Evolutionary conservation across 1,284 basidiomycete species (phyloP).

Genomic region (Trichosporon faecale): DNA sequence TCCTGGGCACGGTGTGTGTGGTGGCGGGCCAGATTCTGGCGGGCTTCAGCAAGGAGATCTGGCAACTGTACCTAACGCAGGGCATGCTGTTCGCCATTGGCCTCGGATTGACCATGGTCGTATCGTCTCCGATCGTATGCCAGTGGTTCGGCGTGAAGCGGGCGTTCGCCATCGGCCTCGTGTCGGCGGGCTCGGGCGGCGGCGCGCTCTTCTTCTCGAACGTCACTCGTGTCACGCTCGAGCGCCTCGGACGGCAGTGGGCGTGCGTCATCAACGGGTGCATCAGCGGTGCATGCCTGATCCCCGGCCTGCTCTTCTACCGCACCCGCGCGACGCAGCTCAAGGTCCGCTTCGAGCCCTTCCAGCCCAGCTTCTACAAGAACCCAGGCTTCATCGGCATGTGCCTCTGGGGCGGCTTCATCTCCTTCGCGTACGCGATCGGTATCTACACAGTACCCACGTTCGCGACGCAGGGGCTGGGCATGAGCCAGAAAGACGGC

Average conservation of each 20-base stretch:
- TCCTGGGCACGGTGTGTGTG: conserved; percentile 28
- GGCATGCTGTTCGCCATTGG: conserved; percentile 44
- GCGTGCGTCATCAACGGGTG: conserved; percentile 40
- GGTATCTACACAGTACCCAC: conserved; percentile 53
- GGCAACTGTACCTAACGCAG: conserved; percentile 39
- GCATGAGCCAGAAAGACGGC: conserved; percentile 52
- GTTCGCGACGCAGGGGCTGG: conserved; percentile 49
- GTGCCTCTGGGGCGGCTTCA: conserved; percentile 32
- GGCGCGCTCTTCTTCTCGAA: conserved; percentile 48
- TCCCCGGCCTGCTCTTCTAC: conserved; percentile 42
- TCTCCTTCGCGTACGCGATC: conserved; percentile 52
- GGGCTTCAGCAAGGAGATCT: conserved; percentile 31
- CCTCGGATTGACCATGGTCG: conserved; percentile 28
- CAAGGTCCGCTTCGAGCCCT: conserved; percentile 31
- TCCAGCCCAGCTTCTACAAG: conserved; percentile 35
- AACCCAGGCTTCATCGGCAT: conserved; percentile 44
- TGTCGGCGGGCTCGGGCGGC: conserved; percentile 43
- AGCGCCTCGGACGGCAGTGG: conserved; percentile 42
- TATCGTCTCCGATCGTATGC: conserved; percentile 21
- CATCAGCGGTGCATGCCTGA: conserved; percentile 44
- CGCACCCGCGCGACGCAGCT: conserved; percentile 28
- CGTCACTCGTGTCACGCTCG: conserved; percentile 42
- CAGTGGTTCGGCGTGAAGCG: conserved; percentile 27
- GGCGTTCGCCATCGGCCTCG: conserved; percentile 32
- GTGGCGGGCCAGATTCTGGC: conserved; percentile 40